A percentile compares a stretch with the other conserved stretches of the same genome.
Evolutionary conservation across 148 eudicot species (phyloP).

Genomic region (Dianthus caryophyllus): DNA sequence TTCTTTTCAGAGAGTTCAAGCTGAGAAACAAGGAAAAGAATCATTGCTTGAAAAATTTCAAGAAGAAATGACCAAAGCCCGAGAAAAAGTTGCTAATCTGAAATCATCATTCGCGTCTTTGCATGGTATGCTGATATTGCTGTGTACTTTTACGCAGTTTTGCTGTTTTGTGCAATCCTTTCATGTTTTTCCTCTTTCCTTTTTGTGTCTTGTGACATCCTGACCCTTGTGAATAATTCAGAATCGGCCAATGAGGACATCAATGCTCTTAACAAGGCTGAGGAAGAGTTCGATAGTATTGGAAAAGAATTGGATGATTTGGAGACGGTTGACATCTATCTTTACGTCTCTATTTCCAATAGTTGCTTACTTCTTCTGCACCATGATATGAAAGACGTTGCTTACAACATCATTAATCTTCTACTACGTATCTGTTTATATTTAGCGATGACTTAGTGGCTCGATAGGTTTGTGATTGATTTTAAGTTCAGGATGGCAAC

Average conservation of each 20-base stretch:
- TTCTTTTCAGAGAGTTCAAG: conserved; percentile 43
- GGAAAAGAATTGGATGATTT: conserved; percentile 42
- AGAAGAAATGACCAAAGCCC: conserved; percentile 42
- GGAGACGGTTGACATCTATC: conserved; percentile 39
- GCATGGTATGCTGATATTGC: conserved; percentile 47
- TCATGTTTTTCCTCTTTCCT: conserved; percentile 5
- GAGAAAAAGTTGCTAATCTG: conserved; percentile 39
- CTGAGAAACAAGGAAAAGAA: conserved; percentile 51
- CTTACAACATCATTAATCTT: neutral
- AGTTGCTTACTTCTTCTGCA: conserved; percentile 1
- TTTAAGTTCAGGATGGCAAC: neutral
- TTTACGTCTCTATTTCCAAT: neutral
- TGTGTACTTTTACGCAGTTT: conserved; percentile 8
- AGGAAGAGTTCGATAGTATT: conserved; percentile 44
- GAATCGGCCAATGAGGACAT: conserved; percentile 73
- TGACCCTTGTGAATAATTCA: conserved; percentile 20
- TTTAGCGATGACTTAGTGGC: neutral
- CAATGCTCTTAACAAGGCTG: conserved; percentile 56
- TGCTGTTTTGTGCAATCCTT: neutral
- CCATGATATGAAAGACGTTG: neutral
- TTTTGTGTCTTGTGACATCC: neutral
- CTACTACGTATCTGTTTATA: neutral
- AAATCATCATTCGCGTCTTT: conserved; percentile 52
- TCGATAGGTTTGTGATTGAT: neutral
- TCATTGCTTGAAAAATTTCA: conserved; percentile 35